Evolutionary conservation across 805 yeast genomes (phyloP).

Genomic region (Yamadazyma nakazawae): DNA sequence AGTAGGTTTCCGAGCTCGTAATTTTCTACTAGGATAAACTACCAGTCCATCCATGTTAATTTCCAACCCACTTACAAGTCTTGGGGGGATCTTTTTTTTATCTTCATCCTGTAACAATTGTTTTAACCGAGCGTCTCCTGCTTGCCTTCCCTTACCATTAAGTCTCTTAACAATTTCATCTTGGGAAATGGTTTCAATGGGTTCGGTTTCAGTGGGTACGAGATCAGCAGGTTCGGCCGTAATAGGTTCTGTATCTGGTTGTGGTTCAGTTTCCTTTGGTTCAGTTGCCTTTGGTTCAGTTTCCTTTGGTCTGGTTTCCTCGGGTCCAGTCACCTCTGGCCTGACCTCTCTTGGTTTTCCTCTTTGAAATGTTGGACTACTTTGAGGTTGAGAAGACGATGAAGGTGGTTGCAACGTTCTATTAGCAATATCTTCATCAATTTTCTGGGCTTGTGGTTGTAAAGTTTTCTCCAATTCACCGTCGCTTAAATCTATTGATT

Average conservation of each 20-base stretch:
- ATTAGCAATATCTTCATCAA: background rate
- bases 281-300: too few species aligned
- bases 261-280: too few species aligned
- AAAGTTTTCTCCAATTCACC: background rate
- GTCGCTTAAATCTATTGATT: background rate
- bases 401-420: slow-evolving; percentile 8
- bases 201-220: background rate
- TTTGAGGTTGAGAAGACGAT: slow-evolving; percentile 6
- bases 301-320: too few species aligned
- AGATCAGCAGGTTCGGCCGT: too few species aligned
- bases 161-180: background rate
- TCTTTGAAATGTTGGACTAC: slow-evolving; percentile 8
- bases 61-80: slow-evolving; percentile 8
- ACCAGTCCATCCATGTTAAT: slow-evolving; percentile 8
- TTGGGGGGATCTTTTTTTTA: background rate
- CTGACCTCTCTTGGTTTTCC: background rate
- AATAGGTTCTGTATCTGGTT: too few species aligned
- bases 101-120: background rate
- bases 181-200: background rate
- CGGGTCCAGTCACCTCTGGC: too few species aligned
- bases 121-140: background rate
- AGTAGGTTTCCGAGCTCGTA: background rate
- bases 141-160: background rate
- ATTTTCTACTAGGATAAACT: background rate
- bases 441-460: too few species aligned